These are phyloP conservation scores for Parastagonospora nodorum DNA, from an alignment of 2,329 filamentous ascomycete genomes.

Conservation along the genomic window DNA sequence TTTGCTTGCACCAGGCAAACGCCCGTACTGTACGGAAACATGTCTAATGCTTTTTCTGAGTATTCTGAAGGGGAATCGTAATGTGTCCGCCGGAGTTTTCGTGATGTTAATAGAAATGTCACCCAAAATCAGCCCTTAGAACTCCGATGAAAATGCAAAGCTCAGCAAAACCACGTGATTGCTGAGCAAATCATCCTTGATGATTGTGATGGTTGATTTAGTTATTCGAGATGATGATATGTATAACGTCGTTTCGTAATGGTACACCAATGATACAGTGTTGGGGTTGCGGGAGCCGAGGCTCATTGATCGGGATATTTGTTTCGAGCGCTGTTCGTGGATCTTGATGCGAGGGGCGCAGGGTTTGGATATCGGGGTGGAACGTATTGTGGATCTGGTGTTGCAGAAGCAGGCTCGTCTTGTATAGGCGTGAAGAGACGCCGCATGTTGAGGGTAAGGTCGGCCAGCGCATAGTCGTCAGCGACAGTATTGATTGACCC, in stretches of 20 bases:
- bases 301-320: background rate
- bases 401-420: conserved; percentile 12
- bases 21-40: conserved; percentile 33
- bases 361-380: conserved; percentile 2
- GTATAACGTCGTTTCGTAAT: conserved; percentile 14
- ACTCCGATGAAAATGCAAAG: conserved; percentile 40
- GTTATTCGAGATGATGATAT: conserved; percentile 12
- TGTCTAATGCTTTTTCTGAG: conserved; percentile 45
- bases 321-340: background rate
- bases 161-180: conserved; percentile 15
- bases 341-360: background rate
- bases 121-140: conserved; percentile 17
- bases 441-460: conserved; percentile 73
- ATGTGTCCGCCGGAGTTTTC: conserved; percentile 24
- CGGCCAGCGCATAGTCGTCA: conserved; percentile 66
- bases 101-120: conserved; percentile 18
- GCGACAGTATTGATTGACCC: conserved; percentile 73
- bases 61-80: conserved; percentile 27
- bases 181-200: conserved; percentile 16
- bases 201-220: conserved; percentile 15
- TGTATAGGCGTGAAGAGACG: conserved; percentile 68
- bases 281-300: conserved; percentile 12
- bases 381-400: background rate
- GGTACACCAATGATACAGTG: conserved; percentile 27
- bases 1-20: conserved; percentile 40